phyloP scores from a whole-genome alignment of 2,329 filamentous ascomycete genomes.

The Fusarium guadeloupense region DNA sequence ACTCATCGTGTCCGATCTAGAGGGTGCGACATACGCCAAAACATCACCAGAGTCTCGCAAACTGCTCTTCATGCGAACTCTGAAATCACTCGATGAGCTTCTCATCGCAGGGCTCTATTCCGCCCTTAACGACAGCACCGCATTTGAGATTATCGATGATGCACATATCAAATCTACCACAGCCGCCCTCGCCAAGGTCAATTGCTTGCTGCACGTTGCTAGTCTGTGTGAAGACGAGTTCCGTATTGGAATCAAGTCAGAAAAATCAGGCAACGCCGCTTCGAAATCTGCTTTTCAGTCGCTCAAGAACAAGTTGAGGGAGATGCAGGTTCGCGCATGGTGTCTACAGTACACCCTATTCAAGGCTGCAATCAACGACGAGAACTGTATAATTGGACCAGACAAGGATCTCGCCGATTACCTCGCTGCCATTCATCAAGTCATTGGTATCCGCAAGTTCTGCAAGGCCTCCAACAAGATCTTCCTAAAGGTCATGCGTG shows the following conservation, averaged over 20 bases:
- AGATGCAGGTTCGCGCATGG: slow-evolving; percentile 90
- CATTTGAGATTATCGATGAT: slow-evolving; percentile 87
- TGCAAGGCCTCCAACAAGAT: slow-evolving; percentile 88
- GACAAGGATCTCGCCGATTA: slow-evolving; percentile 81
- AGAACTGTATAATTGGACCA: slow-evolving; percentile 69
- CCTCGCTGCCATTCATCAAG: slow-evolving; percentile 82
- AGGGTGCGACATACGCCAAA: slow-evolving; percentile 69
- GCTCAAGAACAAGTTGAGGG: slow-evolving; percentile 74
- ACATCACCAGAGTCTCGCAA: slow-evolving; percentile 72
- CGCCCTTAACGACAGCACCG: slow-evolving; percentile 70
- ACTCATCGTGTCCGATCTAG: slow-evolving; percentile 73
- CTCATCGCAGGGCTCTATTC: slow-evolving; percentile 76
- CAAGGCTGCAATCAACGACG: slow-evolving; percentile 78
- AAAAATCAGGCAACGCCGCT: slow-evolving; percentile 66
- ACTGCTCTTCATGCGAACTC: slow-evolving; percentile 75
- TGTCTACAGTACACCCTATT: slow-evolving; percentile 84
- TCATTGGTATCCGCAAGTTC: slow-evolving; percentile 82
- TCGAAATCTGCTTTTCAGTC: slow-evolving; percentile 64
- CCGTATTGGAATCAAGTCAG: slow-evolving; percentile 75
- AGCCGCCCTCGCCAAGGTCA: slow-evolving; percentile 74
- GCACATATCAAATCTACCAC: slow-evolving; percentile 79
- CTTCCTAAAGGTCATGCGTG: slow-evolving; percentile 88
- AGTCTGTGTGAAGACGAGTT: slow-evolving; percentile 86
- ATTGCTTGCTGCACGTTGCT: slow-evolving; percentile 79
- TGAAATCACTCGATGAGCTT: slow-evolving; percentile 82